Evolutionary conservation across 2,329 filamentous ascomycete genomes (phyloP), one percentile per base, ranked within the genome.

Genomic region (Pseudomassariella vexata): DNA sequence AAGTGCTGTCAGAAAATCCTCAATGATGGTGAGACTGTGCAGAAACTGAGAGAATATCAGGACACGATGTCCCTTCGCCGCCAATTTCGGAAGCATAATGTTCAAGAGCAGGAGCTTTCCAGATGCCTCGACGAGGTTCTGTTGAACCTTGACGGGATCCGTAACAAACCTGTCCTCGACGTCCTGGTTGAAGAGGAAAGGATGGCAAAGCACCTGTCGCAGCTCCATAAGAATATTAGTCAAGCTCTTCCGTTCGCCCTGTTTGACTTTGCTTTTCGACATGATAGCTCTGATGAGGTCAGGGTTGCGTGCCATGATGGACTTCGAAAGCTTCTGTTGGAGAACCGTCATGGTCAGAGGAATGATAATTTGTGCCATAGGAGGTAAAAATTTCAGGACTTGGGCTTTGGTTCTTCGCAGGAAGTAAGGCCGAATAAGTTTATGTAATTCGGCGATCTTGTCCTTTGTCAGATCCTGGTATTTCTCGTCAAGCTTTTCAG

Each of bases 171-270:
- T 77, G 56, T 98, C 92, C 59, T 98, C 94, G 36, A 98, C 92
- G 15, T 84, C 81, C 24, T 77, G 70, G 49, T 80, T 95, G 66
- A 95, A 98, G 30, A 96, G 79, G 53, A 96, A 98, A 0, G 94
- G 92, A 57, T 98, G 94, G 43, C 90, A 95, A 2, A 98, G 68
- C 43, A 87, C 94, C 55, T 95, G 96, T 12, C 92, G 79, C 12
- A 98, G 70, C 56, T 98, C 92, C 75, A 95, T 87, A 25, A 98
- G 60, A 23, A 98, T 95, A 47, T 98, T 98, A 69, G 83, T 95
- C 36, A 96, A 62, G 41, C 79, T 90, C 24, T 85, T 80, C 5
- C 83, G 76, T 37, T 96, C 89, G 11, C 70, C 72, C 18, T 71
- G 66, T 47, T 80, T 85, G 30, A 87, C 62, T 40, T 72, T 77